phyloP scores from a whole-genome alignment of 441 rosid genomes.

The Euphorbia corollata region DNA sequence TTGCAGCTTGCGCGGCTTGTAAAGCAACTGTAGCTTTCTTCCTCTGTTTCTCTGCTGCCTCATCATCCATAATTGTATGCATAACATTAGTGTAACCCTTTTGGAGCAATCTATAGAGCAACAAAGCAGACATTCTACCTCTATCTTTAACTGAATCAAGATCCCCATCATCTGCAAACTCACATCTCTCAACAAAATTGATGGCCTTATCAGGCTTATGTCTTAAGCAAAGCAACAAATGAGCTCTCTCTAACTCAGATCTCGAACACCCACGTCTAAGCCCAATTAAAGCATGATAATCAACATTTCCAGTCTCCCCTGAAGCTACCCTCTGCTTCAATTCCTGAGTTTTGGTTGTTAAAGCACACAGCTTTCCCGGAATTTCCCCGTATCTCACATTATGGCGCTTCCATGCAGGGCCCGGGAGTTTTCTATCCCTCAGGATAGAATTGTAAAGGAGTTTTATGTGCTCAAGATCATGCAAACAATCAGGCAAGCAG shows the following conservation, averaged over 20 bases:
- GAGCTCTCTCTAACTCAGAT: slow-evolving; percentile 81
- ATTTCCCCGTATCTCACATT: slow-evolving; percentile 63
- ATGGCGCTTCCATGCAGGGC: slow-evolving; percentile 82
- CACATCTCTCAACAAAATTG: slow-evolving; percentile 60
- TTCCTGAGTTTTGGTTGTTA: slow-evolving; percentile 51
- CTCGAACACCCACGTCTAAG: slow-evolving; percentile 63
- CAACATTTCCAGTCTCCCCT: slow-evolving; percentile 67
- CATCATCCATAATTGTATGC: slow-evolving; percentile 53
- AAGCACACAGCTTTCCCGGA: slow-evolving; percentile 58
- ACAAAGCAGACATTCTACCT: slow-evolving; percentile 61
- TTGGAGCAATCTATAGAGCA: slow-evolving; percentile 73
- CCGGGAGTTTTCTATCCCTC: slow-evolving; percentile 74
- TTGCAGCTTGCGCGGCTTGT: slow-evolving; percentile 42
- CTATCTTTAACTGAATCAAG: slow-evolving; percentile 66
- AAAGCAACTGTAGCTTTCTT: slow-evolving; percentile 42
- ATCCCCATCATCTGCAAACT: slow-evolving; percentile 56
- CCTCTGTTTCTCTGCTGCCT: slow-evolving; percentile 51
- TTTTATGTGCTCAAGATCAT: slow-evolving; percentile 78
- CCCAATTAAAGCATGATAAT: slow-evolving; percentile 69
- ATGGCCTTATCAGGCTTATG: slow-evolving; percentile 77
- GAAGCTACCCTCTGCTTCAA: slow-evolving; percentile 65
- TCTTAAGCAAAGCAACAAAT: slow-evolving; percentile 51
- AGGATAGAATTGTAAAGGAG: slow-evolving; percentile 67
- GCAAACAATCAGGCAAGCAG: slow-evolving; percentile 70
- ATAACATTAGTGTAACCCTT: slow-evolving; percentile 61